Evolutionary conservation across 2,329 filamentous ascomycete species (phyloP).

Genomic region (Aureobasidium sp.): DNA sequence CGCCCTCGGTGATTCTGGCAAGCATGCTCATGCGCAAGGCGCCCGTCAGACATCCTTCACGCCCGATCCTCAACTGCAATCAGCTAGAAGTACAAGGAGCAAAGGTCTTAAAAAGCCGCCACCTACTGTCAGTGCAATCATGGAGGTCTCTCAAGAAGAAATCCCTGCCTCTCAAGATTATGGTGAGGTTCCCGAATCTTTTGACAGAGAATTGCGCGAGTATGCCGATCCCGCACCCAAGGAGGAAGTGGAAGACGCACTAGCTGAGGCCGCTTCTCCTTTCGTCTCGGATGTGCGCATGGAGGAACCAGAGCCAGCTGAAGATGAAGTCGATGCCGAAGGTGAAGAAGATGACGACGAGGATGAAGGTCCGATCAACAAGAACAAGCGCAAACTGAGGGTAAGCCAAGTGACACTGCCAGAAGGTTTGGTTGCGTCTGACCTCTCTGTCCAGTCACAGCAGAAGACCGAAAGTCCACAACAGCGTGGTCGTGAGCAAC

Average conservation of each 20-base stretch:
- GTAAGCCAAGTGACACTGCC: constrained; percentile 18
- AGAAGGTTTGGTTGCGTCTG: constrained; percentile 18
- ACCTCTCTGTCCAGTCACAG: constrained; percentile 19
- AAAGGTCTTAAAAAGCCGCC: constrained; percentile 43
- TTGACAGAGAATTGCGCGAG: background rate
- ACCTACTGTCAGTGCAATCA: constrained; percentile 34
- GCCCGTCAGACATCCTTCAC: constrained; percentile 45
- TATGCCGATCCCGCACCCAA: constrained; percentile 1
- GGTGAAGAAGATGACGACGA: constrained; percentile 31
- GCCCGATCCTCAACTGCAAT: constrained; percentile 30
- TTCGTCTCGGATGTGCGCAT: constrained; percentile 5
- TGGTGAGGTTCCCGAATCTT: constrained; percentile 19
- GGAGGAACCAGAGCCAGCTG: constrained; percentile 23
- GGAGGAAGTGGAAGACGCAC: background rate
- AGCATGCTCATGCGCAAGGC: constrained; percentile 44
- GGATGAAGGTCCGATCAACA: constrained; percentile 30
- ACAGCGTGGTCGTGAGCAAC: constrained; percentile 24
- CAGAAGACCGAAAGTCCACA: constrained; percentile 27
- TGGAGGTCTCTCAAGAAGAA: constrained; percentile 46
- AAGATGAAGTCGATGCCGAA: constrained; percentile 18
- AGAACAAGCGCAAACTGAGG: constrained; percentile 26
- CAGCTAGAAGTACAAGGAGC: constrained; percentile 34
- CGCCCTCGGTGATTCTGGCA: constrained; percentile 51
- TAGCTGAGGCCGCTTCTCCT: background rate
- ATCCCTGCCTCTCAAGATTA: constrained; percentile 25